Percentiles rank a stretch among this genome's conserved stretches.
Evolutionary conservation across 139 green algal genomes (phyloP).

Genomic region (Auxenochlorella pyrenoidosa): DNA sequence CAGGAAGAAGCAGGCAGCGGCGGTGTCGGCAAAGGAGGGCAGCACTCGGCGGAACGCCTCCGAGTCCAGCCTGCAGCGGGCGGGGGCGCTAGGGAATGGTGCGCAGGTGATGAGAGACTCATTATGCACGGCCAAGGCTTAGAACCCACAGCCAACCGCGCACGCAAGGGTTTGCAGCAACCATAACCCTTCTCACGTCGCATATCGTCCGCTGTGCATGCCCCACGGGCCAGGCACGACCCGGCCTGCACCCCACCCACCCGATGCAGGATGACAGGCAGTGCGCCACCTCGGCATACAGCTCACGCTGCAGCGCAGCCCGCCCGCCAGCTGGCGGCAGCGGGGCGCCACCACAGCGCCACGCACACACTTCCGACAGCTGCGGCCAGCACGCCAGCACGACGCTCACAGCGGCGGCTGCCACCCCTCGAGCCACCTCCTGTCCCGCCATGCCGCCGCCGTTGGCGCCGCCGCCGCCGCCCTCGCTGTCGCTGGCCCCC

Average conservation of each 20-base stretch:
- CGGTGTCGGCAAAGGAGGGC: neutral
- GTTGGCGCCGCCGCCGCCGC: neutral
- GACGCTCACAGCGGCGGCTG: neutral
- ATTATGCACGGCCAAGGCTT: too few relatives aligned
- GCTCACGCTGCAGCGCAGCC: neutral
- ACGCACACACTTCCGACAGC: conserved; percentile 12
- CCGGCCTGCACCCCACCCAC: too few relatives aligned
- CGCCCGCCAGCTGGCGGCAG: neutral
- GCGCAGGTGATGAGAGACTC: neutral
- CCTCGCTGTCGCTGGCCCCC: neutral
- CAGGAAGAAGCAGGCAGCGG: conserved; percentile 14
- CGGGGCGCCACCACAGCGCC: neutral
- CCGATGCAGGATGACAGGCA: conserved; percentile 20
- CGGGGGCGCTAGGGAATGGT: neutral
- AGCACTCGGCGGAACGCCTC: neutral
- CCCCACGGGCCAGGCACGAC: too few relatives aligned
- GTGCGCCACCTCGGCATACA: neutral
- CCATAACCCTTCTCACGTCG: too few relatives aligned
- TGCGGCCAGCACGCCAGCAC: conserved; percentile 28
- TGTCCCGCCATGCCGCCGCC: neutral
- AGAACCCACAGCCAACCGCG: neutral
- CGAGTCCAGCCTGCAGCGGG: neutral
- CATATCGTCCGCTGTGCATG: too few relatives aligned
- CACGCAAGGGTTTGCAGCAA: neutral
- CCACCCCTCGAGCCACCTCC: neutral